Evolutionary conservation across 805 yeast species (phyloP), one percentile per base, ranked within the genome.

Genomic region (Candida wancherniae): DNA sequence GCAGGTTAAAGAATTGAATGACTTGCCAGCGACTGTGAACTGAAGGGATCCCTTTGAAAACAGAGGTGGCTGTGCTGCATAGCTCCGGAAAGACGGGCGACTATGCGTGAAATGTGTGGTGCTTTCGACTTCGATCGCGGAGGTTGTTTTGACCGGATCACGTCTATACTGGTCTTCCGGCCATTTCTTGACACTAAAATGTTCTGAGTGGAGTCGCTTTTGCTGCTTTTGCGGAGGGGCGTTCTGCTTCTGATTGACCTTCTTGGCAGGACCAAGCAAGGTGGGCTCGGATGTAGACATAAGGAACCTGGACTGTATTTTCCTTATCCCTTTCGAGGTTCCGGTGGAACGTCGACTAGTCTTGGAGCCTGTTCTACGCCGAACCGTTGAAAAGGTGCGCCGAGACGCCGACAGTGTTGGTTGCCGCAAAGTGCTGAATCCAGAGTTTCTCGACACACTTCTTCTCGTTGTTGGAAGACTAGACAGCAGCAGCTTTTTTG

Each of bases 51-150:
- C 40, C 17, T 25, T 26, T 4, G 45, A 29, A 2, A 45, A 45
- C 3, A 16, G 28, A 13, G 35, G 34, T 10, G 19, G 12, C 12
- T 34, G 37, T 7, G 30, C 24, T 10, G 26, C 39, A 9, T 30
- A 24, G 6, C 27, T 18, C n/a, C 15, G 15, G 1, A 10, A 16
- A 16, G 21, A 21, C 4, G 17, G 6, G 13, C 15, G 12, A 6
- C 20, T 9, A 3, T 29, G 24, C 3, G 47, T 40, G 23, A 40
- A 51, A 14, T 34, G 42, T 8, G 32, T 37, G 3, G 44, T 38
- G 28, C 63, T 60, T 27, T 63, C 69, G 0, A 54, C 62, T 37
- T 64, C 71, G 28, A 57, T 42, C 0, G 39, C 55, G 2, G 57
- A 52, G 3, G 69, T 63, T 21, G 49, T 38, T 19, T 40, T 34